Conservation (phyloP, 345 rosid species). For the Moringa oleifera region DNA sequence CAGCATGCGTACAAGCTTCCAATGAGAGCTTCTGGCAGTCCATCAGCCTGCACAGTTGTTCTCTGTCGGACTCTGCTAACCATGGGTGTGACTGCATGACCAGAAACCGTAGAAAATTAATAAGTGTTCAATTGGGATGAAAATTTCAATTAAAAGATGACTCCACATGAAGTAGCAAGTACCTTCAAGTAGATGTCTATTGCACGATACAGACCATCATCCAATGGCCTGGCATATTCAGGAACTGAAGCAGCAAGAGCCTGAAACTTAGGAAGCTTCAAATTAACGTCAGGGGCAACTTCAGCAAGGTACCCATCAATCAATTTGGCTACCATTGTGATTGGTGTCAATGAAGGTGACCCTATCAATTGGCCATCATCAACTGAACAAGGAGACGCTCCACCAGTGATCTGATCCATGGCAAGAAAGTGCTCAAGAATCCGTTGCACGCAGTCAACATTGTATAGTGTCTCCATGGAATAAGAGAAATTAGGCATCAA, state of each 20-base stretch:
- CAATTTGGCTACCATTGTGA: constrained; percentile 83
- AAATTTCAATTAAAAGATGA: no score
- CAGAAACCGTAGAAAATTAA: constrained; percentile 7
- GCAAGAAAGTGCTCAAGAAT: constrained; percentile 84
- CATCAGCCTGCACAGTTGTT: constrained; percentile 83
- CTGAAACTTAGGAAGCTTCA: constrained; percentile 92
- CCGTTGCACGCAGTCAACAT: constrained; percentile 85
- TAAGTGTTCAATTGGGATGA: neutral
- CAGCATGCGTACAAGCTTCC: constrained; percentile 98
- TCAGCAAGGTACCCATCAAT: constrained; percentile 97
- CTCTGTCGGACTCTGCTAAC: constrained; percentile 85
- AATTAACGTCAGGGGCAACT: constrained; percentile 92
- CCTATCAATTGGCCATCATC: constrained; percentile 81
- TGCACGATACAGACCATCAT: constrained; percentile 94
- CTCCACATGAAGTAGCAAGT: neutral
- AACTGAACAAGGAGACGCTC: constrained; percentile 70
- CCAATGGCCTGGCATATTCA: constrained; percentile 80
- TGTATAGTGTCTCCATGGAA: constrained; percentile 85
- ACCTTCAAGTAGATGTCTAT: constrained; percentile 96
- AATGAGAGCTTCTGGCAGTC: constrained; percentile 96
- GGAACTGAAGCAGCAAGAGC: constrained; percentile 91
- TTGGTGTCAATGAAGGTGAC: constrained; percentile 76
- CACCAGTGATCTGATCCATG: constrained; percentile 73
- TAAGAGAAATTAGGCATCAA: constrained; percentile 86
- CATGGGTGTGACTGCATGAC: constrained; percentile 89